Evolutionary conservation across 495 filamentous ascomycete species (phyloP).

Genomic region (Staphylotrichum longicolle): DNA sequence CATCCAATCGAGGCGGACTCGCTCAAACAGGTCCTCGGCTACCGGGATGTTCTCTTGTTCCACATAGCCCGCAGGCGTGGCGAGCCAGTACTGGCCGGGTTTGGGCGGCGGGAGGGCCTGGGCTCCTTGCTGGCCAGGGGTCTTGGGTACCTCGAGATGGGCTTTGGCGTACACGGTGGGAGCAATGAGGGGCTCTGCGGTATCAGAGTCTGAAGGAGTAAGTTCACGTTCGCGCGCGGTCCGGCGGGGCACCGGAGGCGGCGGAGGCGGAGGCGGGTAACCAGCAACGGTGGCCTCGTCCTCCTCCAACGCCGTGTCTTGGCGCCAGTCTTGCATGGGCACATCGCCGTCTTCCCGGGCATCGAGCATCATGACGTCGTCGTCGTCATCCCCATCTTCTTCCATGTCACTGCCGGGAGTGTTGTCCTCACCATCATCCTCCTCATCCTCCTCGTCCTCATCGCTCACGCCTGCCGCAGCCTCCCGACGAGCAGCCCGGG

Average conservation of each 20-base stretch:
- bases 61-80: constrained; percentile 65
- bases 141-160: constrained; percentile 57
- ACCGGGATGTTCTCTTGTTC: constrained; percentile 57
- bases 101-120: constrained; percentile 36
- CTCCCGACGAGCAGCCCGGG: constrained; percentile 51
- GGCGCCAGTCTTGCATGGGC: constrained; percentile 53
- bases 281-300: constrained; percentile 69
- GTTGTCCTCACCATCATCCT: constrained; percentile 37
- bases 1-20: constrained; percentile 90
- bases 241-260: constrained; percentile 47
- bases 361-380: constrained; percentile 51
- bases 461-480: constrained; percentile 63
- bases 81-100: constrained; percentile 81
- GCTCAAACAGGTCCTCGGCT: constrained; percentile 81
- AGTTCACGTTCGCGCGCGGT: constrained; percentile 51
- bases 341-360: constrained; percentile 55
- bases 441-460: constrained; percentile 65
- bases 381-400: constrained; percentile 51
- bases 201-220: constrained; percentile 60
- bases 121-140: constrained; percentile 43
- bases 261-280: constrained; percentile 63
- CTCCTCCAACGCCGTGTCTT: constrained; percentile 50
- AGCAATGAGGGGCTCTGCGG: constrained; percentile 56
- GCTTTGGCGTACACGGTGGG: constrained; percentile 53
- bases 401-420: constrained; percentile 44